Evolutionary conservation across 2,329 filamentous ascomycete species (phyloP).

Genomic region (Xylaria sp.): DNA sequence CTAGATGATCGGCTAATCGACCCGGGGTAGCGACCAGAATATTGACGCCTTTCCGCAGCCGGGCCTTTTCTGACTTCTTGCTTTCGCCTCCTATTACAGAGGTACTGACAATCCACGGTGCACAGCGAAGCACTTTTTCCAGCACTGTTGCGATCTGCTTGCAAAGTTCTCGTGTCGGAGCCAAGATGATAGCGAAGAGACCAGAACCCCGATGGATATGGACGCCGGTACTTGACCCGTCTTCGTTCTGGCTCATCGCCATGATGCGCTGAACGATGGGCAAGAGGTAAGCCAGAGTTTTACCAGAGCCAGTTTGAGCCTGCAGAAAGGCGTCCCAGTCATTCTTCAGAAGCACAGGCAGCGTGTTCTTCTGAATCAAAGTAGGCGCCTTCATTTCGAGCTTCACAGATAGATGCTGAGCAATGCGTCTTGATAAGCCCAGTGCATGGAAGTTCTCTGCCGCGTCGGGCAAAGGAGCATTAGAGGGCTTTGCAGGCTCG

Average conservation of each 20-base stretch:
- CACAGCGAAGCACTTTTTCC: conserved; percentile 78
- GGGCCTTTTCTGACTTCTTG: conserved; percentile 81
- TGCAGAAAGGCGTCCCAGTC: conserved; percentile 93
- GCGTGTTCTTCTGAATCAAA: conserved; percentile 85
- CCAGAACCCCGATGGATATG: conserved; percentile 78
- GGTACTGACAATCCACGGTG: conserved; percentile 89
- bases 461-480: conserved; percentile 81
- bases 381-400: conserved; percentile 87
- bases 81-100: conserved; percentile 69
- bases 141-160: conserved; percentile 88
- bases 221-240: conserved; percentile 39
- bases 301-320: conserved; percentile 94
- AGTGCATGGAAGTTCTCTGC: conserved; percentile 81
- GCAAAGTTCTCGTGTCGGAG: conserved; percentile 87
- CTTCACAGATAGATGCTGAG: conserved; percentile 77
- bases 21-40: conserved; percentile 94
- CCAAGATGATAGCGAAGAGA: conserved; percentile 87
- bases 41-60: conserved; percentile 88
- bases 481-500: conserved; percentile 68
- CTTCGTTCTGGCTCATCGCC: conserved; percentile 58
- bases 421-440: conserved; percentile 73
- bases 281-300: conserved; percentile 91
- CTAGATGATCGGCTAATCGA: conserved; percentile 82
- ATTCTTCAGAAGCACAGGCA: conserved; percentile 71
- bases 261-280: conserved; percentile 88